phyloP scores from a whole-genome alignment of 768 basidiomycete genomes.

The Boletus speciosus region DNA sequence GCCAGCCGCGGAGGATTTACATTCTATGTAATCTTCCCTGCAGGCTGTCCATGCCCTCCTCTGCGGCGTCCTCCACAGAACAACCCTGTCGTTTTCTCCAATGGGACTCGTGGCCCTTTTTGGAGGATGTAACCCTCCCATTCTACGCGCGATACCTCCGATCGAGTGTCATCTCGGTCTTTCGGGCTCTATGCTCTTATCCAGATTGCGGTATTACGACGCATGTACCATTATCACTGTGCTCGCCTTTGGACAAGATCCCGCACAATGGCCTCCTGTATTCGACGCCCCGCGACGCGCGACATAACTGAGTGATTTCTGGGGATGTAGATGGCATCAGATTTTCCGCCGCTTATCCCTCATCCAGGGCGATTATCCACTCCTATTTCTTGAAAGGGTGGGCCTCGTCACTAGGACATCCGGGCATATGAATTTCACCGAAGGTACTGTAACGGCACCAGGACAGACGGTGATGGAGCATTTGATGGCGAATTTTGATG shows the following conservation, averaged over 20 bases:
- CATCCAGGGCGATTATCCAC: constrained; percentile 26
- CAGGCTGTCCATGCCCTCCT: constrained; percentile 34
- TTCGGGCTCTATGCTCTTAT: too few species aligned
- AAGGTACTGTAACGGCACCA: too few species aligned
- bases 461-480: neutral
- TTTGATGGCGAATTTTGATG: constrained; percentile 7
- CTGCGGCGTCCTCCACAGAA: constrained; percentile 44
- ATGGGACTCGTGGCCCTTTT: constrained; percentile 11
- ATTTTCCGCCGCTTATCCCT: constrained; percentile 31
- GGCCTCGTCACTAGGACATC: constrained; percentile 38
- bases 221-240: constrained; percentile 21
- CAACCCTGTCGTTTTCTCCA: constrained; percentile 2
- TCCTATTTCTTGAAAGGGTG: constrained; percentile 4
- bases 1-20: constrained; percentile 25
- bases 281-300: constrained; percentile 34
- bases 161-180: constrained; percentile 40
- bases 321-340: constrained; percentile 40
- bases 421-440: neutral
- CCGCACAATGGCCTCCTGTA: constrained; percentile 32
- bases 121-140: constrained; percentile 29
- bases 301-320: constrained; percentile 36
- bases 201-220: constrained; percentile 9
- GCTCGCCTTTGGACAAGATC: constrained; percentile 26
- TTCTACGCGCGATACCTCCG: constrained; percentile 15
- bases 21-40: constrained; percentile 28